Evolutionary conservation across 192 early-diverging fungal genomes (phyloP), one percentile per base, ranked within the genome.

Genomic region (Dissophora ornata): DNA sequence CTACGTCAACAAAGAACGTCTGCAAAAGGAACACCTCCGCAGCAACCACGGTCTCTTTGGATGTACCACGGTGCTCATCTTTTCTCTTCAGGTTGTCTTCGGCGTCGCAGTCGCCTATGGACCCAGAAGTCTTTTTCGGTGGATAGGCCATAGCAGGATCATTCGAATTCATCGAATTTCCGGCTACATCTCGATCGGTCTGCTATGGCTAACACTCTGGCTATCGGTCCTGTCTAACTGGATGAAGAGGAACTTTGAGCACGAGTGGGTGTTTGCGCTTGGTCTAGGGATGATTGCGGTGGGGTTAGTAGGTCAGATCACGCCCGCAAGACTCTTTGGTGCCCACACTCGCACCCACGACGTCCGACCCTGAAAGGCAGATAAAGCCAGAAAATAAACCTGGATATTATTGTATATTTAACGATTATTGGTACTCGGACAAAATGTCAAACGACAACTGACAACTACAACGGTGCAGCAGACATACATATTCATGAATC

Each of bases 231-330:
- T 77, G 36, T 62, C 73, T 10, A 77, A 56, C 38, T 77, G 73
- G 73, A 62, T 77, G 64, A 54, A 62, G 38, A 67, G 26, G 19
- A 77, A 77, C 47, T 77, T 77, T 57, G 30, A 67, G 16, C 42
- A 77, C n/a, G 47, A 62, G 25, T 77, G 64, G 63, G 15, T 77
- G 25, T 77, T 77, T 51, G 58, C 59, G 8, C 33, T 77, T 19
- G 63, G 50, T n/a, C 9, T 57, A 24, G 64, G 64, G 10, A 77
- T 77, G 73, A 25, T 62, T 21, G 63, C 73, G 2, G 73, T 77
- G 3, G 73, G 73, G 0, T 19, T 60, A 3, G 57, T 75, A 2
- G 73, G 73, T 1, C 73, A 77, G 53, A 57, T 67, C 46, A 77
- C 51, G 22, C 63, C 64, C 13, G 59, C 63, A 4, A 32, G 73